Evolutionary conservation across 345 rosid genomes (phyloP), one percentile per base, ranked within the genome.

Genomic region (Eucalyptus tenuipes): DNA sequence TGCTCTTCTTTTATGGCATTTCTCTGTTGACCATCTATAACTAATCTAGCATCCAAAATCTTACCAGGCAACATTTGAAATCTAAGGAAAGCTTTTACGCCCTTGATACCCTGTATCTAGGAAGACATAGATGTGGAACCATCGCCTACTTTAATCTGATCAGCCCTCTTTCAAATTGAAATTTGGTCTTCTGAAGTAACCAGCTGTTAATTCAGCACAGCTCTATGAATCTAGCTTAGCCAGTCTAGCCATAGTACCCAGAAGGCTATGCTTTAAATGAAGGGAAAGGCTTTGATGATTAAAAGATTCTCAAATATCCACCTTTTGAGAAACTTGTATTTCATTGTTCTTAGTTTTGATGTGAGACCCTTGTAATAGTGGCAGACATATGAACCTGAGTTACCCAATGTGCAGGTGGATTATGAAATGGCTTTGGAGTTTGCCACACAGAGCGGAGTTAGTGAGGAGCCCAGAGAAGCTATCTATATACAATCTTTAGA

Each of bases 371-470:
- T 6, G 16, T 75, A 20, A 75, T 75, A 40, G 29, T 5, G 44
- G 84, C 14, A 85, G 59, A 31, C 33, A 85, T 49, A 53, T 85
- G 57, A 85, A 49, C 6, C 7, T 0, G 44, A 47, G 37, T 24
- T 13, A 48, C 1, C 87, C 47, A 40, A 50, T 31, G 11, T 93
- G 92, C 98, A 96, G 99, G 99, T 97, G 90, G 99, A 97, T 91
- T 94, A 97, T 89, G 98, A 97, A 92, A 96, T 97, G 99, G 99
- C 98, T 68, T 87, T 97, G 91, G 99, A 96, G 92, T 97, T 96
- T 85, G 99, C 99, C 10, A 96, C 97, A 4, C 99, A 97, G 81
- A 96, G 97, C 61, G 99, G 98, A 87, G 99, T 96, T 27, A 94
- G 94, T 33, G 99, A 95, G 92, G 99, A 96, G 89, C 98, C 99